Evolutionary conservation across 2,329 filamentous ascomycete genomes (phyloP), one percentile per base, ranked within the genome.

Genomic region (Acephala macrosclerotiorum): DNA sequence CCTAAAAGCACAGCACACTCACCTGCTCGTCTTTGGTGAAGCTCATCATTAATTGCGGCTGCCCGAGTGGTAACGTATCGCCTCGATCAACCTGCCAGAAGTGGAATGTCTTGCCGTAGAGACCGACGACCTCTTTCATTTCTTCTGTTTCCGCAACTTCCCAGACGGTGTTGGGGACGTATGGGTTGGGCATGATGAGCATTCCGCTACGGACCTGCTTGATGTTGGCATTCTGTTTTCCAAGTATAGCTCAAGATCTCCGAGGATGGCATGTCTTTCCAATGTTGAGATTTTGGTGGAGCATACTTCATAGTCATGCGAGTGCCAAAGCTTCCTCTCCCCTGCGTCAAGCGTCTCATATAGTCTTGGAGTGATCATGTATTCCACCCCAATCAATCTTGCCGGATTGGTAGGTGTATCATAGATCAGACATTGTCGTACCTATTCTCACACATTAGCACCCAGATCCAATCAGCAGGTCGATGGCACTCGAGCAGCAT

Each of bases 41-140:
- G 72, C 88, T 90, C 68, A 83, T 87, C 86, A 91, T 90, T 70
- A 91, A 77, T 77, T 89, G 78, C 63, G 89, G 88, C 67, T 79
- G 75, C 0, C 89, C 88, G 69, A 90, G 74, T 1, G 89, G 89
- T 61, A 91, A 72, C n/a, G 60, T 65, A 73, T 95, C 87, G 0
- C 92, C 92, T 6, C 86, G 82, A 78, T 96, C 93, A 18, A 90
- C 87, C 83, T 96, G 92, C 93, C 94, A 97, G 49, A 96, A 82
- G 76, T 97, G 93, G 77, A 91, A 96, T 0, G 90, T 87, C 76
- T 97, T 97, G 11, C 93, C 93, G 74, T 96, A 96, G 2, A 96
- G 76, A 0, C 85, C 82, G 3, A 93, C 80, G 0, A 96, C 84
- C 65, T 94, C 84, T 68, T 91, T 87, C 92, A 97, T 96, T 78